Base-by-base conservation (phyloP, 106 monocot genomes). In the Acorus calamus region DNA sequence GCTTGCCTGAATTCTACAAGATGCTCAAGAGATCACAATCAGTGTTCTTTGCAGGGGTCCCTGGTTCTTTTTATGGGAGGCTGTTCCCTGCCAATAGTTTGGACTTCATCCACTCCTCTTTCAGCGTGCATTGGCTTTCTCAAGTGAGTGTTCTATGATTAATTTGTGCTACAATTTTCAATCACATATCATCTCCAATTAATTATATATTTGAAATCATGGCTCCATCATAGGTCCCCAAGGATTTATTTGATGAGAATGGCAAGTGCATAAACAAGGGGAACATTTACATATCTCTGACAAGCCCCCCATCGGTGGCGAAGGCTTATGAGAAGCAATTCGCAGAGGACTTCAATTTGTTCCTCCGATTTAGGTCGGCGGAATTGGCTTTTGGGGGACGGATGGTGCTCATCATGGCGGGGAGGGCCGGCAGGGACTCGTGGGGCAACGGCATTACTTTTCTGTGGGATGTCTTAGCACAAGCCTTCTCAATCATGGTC, bases 31-130 rank as follows among this genome's bases (percentile, higher is more conserved):
- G 28, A 28, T 28, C 28, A 28, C 28, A 28, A 28, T 28, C 28
- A 28, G 3, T 49, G 9, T 75, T 49, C 48, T 3, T 74, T 8
- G 61, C 9, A 2, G 74, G 46, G 3, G 48, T 44, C 2, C 53
- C 61, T 4, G n/a, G n/a, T n/a, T n/a, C n/a, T 4, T 74, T 74
- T 68, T 68, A 74, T 46, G 62, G 62, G 3, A 61, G 74, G 61
- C 62, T 74, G 6, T 74, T 74, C 52, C 74, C 74, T 4, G 7
- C 11, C 43, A 5, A 49, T 3, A 68, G 55, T 12, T 47, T 74
- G 54, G 53, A 74, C 7, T 62, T 74, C n/a, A 11, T 68, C 55
- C 41, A 61, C 50, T 74, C 74, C 12, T 56, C 28, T 56, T 3
- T 7, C 7, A 49, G 67, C 45, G 47, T 74, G 11, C 60, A 61